phyloP scores from a whole-genome alignment of 2,329 filamentous ascomycete species.

The Thermomyces lanuginosus region DNA sequence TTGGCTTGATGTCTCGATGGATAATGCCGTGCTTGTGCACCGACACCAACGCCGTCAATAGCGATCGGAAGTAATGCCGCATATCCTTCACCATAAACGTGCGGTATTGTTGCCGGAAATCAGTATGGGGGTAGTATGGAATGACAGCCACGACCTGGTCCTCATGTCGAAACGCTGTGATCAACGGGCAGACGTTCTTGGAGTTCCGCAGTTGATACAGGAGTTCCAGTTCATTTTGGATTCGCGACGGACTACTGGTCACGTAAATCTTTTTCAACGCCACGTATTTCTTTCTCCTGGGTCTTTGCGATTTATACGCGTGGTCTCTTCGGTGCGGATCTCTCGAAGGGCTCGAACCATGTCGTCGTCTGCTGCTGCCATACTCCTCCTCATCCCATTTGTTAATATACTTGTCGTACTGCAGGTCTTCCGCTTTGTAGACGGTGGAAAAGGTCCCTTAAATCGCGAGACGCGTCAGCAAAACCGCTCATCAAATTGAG shows the following conservation, averaged over 20 bases:
- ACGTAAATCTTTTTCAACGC: conserved; percentile 99
- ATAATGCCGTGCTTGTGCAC: conserved; percentile 76
- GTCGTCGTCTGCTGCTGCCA: conserved; percentile 40
- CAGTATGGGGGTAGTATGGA: conserved; percentile 87
- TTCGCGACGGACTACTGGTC: conserved; percentile 81
- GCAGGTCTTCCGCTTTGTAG: conserved; percentile 91
- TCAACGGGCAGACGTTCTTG: conserved; percentile 76
- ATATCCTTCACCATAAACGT: conserved; percentile 77
- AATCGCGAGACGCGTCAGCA: no score
- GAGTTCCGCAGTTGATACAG: conserved; percentile 74
- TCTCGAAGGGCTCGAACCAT: conserved; percentile 23
- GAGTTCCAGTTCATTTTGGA: conserved; percentile 90
- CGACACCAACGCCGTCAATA: conserved; percentile 69
- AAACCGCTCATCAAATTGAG: conserved; percentile 3
- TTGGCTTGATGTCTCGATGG: conserved; percentile 92
- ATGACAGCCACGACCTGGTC: conserved; percentile 92
- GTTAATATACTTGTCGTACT: conserved; percentile 70
- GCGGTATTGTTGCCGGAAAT: conserved; percentile 83
- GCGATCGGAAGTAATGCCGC: conserved; percentile 70
- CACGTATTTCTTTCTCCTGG: conserved; percentile 47
- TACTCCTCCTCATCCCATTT: conserved; percentile 67
- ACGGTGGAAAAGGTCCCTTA: conserved; percentile 94
- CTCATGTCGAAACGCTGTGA: conserved; percentile 87
- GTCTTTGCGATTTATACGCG: no score
- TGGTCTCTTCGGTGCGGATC: no score